Evolutionary conservation across 805 yeast genomes (phyloP), one percentile per base, ranked within the genome.

Genomic region (Maudiozyma bulderi): DNA sequence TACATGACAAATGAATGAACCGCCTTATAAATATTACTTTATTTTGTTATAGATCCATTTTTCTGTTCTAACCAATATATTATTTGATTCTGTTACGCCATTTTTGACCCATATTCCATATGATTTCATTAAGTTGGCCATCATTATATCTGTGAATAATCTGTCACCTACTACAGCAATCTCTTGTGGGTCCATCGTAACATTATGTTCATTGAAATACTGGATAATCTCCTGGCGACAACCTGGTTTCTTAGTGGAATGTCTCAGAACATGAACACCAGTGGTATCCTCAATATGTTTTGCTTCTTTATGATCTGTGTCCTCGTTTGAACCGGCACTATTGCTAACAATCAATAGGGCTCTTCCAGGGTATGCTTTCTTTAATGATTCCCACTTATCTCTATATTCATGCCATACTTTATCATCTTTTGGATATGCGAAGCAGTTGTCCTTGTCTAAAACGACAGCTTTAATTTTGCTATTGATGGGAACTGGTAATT

Each of bases 111-210:
- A 93, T 3, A 88, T 73, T 0, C 91, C 86, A 66, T 80, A 78
- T 0, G 93, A 73, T 0, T 95, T 95, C 95, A 91, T 88, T 73
- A 82, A 73, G 58, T 93, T 91, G 15, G 97, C 96, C 95, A 93
- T 86, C 47, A 90, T 68, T 48, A 93, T 77, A 64, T 93, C 99
- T 0, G 99, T 93, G 67, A 89, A 81, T 29, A 93, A 72, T 38
- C 99, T 69, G 58, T 93, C 99, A 0, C 99, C 99, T 9, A 93
- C 78, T 6, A 93, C 82, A 0, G 87, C 91, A 13, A 93, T 81
- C 54, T 89, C 84, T 13, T 73, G 61, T 0, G 90, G 79, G 4
- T 52, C 55, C 43, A 63, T 50, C 2, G 73, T 66, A 53, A 78
- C 57, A 43, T 72, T 77, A n/a, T 76, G 71, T 5, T 67, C 49